Evolutionary conservation across 345 rosid genomes (phyloP).

Genomic region (Excoecaria agallocha): DNA sequence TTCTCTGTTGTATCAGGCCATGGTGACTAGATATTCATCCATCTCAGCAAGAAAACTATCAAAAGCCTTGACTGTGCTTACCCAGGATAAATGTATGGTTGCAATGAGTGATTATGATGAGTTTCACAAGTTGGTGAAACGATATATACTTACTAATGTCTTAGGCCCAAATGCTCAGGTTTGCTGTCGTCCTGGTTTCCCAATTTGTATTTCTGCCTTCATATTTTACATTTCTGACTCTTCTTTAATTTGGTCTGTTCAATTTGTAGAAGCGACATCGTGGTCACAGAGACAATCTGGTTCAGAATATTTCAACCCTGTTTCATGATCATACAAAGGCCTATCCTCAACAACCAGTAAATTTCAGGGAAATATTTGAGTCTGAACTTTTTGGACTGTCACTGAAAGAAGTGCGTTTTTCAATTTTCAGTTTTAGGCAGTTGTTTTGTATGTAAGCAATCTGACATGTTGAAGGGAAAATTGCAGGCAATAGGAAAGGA

Average conservation of each 20-base stretch:
- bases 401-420: constrained; percentile 61
- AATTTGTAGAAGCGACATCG: constrained; percentile 54
- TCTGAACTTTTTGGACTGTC: constrained; percentile 66
- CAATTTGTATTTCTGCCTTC: background rate
- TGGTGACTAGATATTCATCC: constrained; percentile 74
- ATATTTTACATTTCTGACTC: background rate
- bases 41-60: constrained; percentile 78
- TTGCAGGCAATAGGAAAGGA: constrained; percentile 64
- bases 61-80: constrained; percentile 62
- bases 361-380: constrained; percentile 76
- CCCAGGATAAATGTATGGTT: constrained; percentile 70
- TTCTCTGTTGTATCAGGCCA: constrained; percentile 48
- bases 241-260: background rate
- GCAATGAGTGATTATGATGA: constrained; percentile 82
- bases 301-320: constrained; percentile 46
- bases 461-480: background rate
- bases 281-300: constrained; percentile 52
- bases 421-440: background rate
- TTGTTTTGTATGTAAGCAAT: background rate
- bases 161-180: constrained; percentile 84
- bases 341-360: constrained; percentile 41
- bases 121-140: constrained; percentile 67
- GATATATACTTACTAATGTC: constrained; percentile 48
- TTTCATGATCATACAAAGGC: constrained; percentile 38
- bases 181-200: background rate